A percentile compares a stretch with the other conserved stretches of the same genome.
phyloP scores from a whole-genome alignment of 2,329 filamentous ascomycete species.

The Westerdykella sp. region DNA sequence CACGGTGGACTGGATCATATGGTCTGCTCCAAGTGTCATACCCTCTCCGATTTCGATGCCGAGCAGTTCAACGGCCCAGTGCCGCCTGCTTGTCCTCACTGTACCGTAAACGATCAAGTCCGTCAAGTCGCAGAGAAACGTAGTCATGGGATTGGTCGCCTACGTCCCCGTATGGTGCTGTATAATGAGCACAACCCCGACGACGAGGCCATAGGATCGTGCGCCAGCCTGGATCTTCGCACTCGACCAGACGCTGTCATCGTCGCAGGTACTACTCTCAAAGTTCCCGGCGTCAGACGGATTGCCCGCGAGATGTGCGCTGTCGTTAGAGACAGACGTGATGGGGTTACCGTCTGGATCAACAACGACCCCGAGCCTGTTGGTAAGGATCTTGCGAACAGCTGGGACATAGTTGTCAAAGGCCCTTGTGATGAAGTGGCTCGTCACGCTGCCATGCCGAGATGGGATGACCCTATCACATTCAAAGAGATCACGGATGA shows the following conservation, averaged over 20 bases:
- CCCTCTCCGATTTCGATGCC: constrained; percentile 68
- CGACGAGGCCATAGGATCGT: constrained; percentile 89
- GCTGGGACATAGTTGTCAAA: constrained; percentile 85
- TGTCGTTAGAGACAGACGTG: constrained; percentile 71
- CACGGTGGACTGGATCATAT: constrained; percentile 93
- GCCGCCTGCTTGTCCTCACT: constrained; percentile 71
- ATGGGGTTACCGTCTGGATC: constrained; percentile 89
- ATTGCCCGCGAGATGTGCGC: constrained; percentile 88
- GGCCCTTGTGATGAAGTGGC: constrained; percentile 88
- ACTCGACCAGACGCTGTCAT: constrained; percentile 84
- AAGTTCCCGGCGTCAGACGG: constrained; percentile 67
- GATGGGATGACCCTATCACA: constrained; percentile 48
- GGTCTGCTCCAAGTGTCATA: constrained; percentile 89
- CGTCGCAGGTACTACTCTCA: constrained; percentile 91
- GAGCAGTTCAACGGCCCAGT: constrained; percentile 77
- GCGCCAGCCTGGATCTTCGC: constrained; percentile 78
- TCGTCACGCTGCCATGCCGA: constrained; percentile 56
- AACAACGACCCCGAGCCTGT: constrained; percentile 81
- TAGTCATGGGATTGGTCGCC: constrained; percentile 83
- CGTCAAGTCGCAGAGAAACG: constrained; percentile 78
- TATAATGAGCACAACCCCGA: constrained; percentile 98
- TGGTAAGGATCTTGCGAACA: constrained; percentile 79
- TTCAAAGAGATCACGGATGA: constrained; percentile 33
- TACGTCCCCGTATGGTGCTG: constrained; percentile 88
- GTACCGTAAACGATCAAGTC: constrained; percentile 66